Evolutionary conservation across 495 filamentous ascomycete species (phyloP).

Genomic region (Hyaloscypha hepaticicola): DNA sequence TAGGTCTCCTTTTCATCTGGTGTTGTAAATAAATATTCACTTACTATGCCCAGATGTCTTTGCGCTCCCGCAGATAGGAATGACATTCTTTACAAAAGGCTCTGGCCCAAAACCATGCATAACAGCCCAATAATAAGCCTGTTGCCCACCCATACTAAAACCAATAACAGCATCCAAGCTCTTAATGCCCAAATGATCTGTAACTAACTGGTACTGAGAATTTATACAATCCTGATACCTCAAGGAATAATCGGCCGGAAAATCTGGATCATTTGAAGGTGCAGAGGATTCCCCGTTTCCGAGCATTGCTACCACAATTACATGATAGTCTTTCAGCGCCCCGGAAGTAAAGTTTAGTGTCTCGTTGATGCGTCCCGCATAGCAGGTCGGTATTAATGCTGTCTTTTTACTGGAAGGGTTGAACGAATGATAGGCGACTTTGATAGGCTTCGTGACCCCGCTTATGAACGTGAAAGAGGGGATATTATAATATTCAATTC

Average conservation of each 20-base stretch:
- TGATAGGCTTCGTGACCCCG: slow-evolving; percentile 35
- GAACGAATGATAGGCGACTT: slow-evolving; percentile 45
- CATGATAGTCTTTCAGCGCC: slow-evolving; percentile 34
- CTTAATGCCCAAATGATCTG: slow-evolving; percentile 31
- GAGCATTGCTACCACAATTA: slow-evolving; percentile 41
- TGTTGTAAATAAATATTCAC: neutral
- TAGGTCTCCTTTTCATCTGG: neutral
- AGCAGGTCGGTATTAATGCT: slow-evolving; percentile 50
- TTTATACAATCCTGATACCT: slow-evolving; percentile 39
- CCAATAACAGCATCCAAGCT: slow-evolving; percentile 39
- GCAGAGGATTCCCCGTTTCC: slow-evolving; percentile 40
- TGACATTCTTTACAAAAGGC: slow-evolving; percentile 38
- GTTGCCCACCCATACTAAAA: slow-evolving; percentile 51
- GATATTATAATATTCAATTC: slow-evolving; percentile 38
- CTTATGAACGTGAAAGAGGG: slow-evolving; percentile 42
- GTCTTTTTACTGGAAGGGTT: slow-evolving; percentile 39
- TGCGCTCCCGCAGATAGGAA: slow-evolving; percentile 42
- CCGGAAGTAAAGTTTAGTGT: slow-evolving; percentile 41
- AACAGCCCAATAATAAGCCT: slow-evolving; percentile 46
- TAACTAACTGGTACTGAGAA: slow-evolving; percentile 35
- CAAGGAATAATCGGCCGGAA: slow-evolving; percentile 26
- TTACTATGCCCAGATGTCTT: slow-evolving; percentile 42
- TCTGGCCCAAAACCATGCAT: slow-evolving; percentile 36
- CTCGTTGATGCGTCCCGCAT: slow-evolving; percentile 42
- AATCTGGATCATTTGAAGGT: slow-evolving; percentile 36